These are phyloP conservation scores for Globisporangium nodosum DNA, from an alignment of 352 stramenopile genomes.

Conservation along the genomic window DNA sequence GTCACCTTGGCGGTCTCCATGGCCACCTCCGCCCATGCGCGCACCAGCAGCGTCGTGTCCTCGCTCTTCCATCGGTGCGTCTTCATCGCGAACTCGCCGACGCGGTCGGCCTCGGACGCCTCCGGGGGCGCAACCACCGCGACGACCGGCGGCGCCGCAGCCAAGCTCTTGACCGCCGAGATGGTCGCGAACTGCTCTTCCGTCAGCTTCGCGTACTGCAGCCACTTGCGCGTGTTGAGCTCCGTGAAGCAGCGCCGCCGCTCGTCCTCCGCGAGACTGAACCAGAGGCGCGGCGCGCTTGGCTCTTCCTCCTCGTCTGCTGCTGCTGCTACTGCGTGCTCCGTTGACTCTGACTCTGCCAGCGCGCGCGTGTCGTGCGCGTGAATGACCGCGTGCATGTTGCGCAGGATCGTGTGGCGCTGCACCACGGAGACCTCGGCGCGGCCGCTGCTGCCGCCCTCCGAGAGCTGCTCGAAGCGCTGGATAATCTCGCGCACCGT, in stretches of 20 bases:
- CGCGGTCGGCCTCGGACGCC: background rate
- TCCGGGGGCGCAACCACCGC: background rate
- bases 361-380: background rate
- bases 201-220: background rate
- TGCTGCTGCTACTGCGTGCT: background rate
- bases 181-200: background rate
- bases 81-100: background rate
- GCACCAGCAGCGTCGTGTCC: constrained; percentile 1
- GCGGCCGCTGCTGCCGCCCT: background rate
- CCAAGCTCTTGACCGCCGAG: background rate
- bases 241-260: background rate
- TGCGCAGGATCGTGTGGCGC: constrained; percentile 1
- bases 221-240: constrained; percentile 1
- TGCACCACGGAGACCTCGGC: background rate
- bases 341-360: background rate
- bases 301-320: background rate
- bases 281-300: background rate
- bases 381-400: constrained; percentile 1
- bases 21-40: background rate
- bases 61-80: constrained; percentile 1
- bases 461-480: constrained; percentile 1
- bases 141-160: background rate
- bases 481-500: background rate
- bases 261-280: background rate
- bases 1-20: background rate